phyloP scores from a whole-genome alignment of 257 asterid genomes.

The Ophiorrhiza pumila region DNA sequence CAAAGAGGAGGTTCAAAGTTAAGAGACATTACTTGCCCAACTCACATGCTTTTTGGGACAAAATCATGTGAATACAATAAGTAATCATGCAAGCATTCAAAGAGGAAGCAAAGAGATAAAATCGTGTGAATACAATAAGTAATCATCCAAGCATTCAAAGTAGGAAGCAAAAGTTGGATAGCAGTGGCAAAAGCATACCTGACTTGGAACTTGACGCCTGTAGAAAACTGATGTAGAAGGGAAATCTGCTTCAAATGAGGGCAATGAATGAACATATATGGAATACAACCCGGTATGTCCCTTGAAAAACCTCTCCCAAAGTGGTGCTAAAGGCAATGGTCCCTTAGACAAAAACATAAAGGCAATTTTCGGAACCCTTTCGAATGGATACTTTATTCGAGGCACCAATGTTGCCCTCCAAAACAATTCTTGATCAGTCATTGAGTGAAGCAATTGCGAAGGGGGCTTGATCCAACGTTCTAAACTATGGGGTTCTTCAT shows the following conservation, averaged over 20 bases:
- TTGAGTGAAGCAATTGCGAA: slow-evolving; percentile 38
- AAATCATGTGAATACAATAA: background rate
- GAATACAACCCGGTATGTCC: slow-evolving; percentile 39
- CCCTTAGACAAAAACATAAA: slow-evolving; percentile 56
- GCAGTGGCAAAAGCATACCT: slow-evolving; percentile 30
- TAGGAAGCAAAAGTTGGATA: background rate
- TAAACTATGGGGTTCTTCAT: slow-evolving; percentile 22
- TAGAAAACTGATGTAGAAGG: slow-evolving; percentile 38
- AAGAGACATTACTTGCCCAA: background rate
- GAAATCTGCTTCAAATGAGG: slow-evolving; percentile 37
- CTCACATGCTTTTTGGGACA: background rate
- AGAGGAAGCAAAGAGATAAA: too few relatives aligned
- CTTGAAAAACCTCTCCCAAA: slow-evolving; percentile 52
- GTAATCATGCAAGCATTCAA: background rate
- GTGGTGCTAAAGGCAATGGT: slow-evolving; percentile 50
- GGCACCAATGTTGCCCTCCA: slow-evolving; percentile 51
- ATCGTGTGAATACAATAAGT: too few relatives aligned
- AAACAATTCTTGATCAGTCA: slow-evolving; percentile 43
- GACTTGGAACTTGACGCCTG: slow-evolving; percentile 47
- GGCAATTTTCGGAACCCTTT: slow-evolving; percentile 49
- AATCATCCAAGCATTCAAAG: background rate
- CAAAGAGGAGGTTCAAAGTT: background rate
- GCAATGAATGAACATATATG: slow-evolving; percentile 41
- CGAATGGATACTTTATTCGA: slow-evolving; percentile 39
- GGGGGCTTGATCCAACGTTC: slow-evolving; percentile 46